Evolutionary conservation across 2,329 filamentous ascomycete genomes (phyloP), one percentile per base, ranked within the genome.

Genomic region (Fusarium sp.): DNA sequence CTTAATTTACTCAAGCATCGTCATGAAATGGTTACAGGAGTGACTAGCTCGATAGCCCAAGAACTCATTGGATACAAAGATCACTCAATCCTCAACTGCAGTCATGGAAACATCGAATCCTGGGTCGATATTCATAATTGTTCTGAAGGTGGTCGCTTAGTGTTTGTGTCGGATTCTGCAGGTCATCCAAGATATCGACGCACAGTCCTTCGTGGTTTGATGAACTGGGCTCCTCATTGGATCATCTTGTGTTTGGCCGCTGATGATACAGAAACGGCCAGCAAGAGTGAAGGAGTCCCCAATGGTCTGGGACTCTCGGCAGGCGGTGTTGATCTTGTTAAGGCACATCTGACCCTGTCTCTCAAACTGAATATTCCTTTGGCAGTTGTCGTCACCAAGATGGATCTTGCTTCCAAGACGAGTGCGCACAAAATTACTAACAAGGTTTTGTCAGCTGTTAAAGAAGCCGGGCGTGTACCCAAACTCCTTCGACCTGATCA

Each of bases 161-260:
- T 96, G 7, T 94, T 97, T 71, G 83, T 98, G 8, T 93, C 94
- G 1, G 96, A 99, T 79, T 97, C 95, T 45, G 95, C 95, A 16
- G 96, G 96, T 0, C 92, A 97, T 69, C 91, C 94, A 37, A 89
- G 94, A 44, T 99, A 96, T 78, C 88, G 94, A 47, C 90, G 96
- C 57, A 98, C 95, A 8, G 95, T 93, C 4, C 84, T 98, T 54
- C 88, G 95, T 62, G 94, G 94, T 1, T 83, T 99, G n/a, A 86
- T 99, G 67, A 96, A 94, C 45, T 98, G 96, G 94, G 92, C 92
- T 37, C 96, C 96, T 10, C 94, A 98, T 77, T 99, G 96, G 91
- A 94, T 92, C 2, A 79, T 97, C 23, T 84, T 98, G 3, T 97
- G 97, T 71, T 89, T 98, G 65, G 89, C 93, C 46, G 93, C 93